Percentiles rank a stretch among this genome's conserved stretches.
These are phyloP conservation scores for Danielia oregonensis DNA, from an alignment of 805 yeast genomes.

Conservation along the genomic window DNA sequence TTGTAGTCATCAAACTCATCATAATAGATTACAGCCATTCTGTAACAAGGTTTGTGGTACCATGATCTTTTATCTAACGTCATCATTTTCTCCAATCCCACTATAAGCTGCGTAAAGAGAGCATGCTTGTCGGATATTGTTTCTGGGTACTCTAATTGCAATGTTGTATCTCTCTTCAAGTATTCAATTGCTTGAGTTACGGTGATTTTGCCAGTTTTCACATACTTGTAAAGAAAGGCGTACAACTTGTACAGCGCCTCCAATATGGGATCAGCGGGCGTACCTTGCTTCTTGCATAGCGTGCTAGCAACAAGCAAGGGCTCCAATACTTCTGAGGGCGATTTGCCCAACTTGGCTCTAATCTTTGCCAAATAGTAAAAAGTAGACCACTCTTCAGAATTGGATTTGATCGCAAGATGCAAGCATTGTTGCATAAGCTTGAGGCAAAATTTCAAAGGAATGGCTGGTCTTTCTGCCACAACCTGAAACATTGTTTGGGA, in stretches of 20 bases:
- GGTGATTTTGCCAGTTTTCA: slow-evolving; percentile 31
- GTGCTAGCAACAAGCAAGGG: slow-evolving; percentile 43
- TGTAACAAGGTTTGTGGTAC: slow-evolving; percentile 83
- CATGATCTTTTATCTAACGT: slow-evolving; percentile 75
- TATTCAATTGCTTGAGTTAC: slow-evolving; percentile 34
- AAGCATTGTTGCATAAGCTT: slow-evolving; percentile 42
- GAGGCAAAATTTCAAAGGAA: slow-evolving; percentile 26
- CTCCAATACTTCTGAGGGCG: slow-evolving; percentile 33
- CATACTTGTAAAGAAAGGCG: slow-evolving; percentile 56
- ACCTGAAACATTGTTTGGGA: slow-evolving; percentile 25
- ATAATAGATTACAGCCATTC: slow-evolving; percentile 60
- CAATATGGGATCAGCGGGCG: slow-evolving; percentile 52
- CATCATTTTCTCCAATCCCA: slow-evolving; percentile 45
- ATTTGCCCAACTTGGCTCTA: slow-evolving; percentile 44
- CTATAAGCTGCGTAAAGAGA: slow-evolving; percentile 41
- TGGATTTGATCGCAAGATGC: slow-evolving; percentile 42
- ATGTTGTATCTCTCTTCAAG: slow-evolving; percentile 35
- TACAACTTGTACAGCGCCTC: slow-evolving; percentile 77
- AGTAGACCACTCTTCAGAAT: slow-evolving; percentile 56
- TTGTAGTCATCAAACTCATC: slow-evolving; percentile 50
- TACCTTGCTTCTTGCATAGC: slow-evolving; percentile 34
- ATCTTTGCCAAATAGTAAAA: slow-evolving; percentile 58
- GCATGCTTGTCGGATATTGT: slow-evolving; percentile 15
- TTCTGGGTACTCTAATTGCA: slow-evolving; percentile 5
- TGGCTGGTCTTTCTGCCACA: slow-evolving; percentile 18